phyloP scores from a whole-genome alignment of 176 grass and related monocot species.

The Rhynchospora tenuis region DNA sequence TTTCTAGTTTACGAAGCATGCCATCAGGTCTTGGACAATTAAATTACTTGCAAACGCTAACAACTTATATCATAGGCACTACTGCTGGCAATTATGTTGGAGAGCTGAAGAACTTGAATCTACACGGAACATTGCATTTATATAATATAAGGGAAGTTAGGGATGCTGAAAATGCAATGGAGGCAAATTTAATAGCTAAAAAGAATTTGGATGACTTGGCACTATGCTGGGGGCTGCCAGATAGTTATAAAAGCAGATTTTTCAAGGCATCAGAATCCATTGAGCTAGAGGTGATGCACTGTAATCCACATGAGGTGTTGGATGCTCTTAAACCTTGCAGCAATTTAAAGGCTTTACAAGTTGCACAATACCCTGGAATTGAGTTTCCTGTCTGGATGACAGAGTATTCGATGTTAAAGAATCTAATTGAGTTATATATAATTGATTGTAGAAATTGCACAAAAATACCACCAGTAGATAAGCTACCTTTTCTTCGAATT shows the following conservation, averaged over 20 bases:
- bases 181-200: slow-evolving; percentile 3
- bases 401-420: not conserved
- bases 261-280: not conserved
- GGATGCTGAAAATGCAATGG: not conserved
- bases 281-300: not conserved
- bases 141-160: not conserved
- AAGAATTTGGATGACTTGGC: not conserved
- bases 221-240: not conserved
- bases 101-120: not conserved
- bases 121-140: not conserved
- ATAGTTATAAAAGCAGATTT: not conserved
- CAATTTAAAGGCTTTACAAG: not conserved
- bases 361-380: not conserved
- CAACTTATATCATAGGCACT: not conserved
- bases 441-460: slow-evolving; percentile 13
- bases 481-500: not conserved
- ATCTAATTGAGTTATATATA: slow-evolving; percentile 3
- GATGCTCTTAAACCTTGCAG: not conserved
- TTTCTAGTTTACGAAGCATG: not conserved
- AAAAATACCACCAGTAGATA: not conserved
- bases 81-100: not conserved
- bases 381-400: not conserved
- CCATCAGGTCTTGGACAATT: not conserved
- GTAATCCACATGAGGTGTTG: not conserved
- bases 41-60: not conserved